These are phyloP conservation scores for Ramalina intermedia DNA, from an alignment of 495 filamentous ascomycete genomes.

Conservation along the genomic window DNA sequence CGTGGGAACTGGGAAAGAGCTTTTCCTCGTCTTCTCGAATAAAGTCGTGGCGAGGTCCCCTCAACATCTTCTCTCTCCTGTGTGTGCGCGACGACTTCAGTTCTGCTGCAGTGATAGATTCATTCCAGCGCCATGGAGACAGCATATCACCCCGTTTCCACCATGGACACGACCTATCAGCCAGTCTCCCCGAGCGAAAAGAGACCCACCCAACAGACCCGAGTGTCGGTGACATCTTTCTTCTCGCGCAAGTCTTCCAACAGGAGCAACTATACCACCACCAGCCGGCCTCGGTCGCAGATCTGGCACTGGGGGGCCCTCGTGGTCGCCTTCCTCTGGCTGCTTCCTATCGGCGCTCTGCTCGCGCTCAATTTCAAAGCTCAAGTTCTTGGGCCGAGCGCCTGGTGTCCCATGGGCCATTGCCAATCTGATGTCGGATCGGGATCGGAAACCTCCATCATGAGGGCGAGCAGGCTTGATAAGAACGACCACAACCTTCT, in stretches of 20 bases:
- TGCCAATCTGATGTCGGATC: slow-evolving; percentile 2
- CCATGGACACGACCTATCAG: background rate
- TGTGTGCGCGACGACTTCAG: too few relatives aligned
- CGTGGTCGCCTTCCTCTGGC: slow-evolving; percentile 14
- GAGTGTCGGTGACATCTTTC: background rate
- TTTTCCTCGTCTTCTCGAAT: too few relatives aligned
- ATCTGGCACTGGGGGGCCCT: slow-evolving; percentile 2
- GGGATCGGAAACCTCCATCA: background rate
- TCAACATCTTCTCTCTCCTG: too few relatives aligned
- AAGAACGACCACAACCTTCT: slow-evolving; percentile 13
- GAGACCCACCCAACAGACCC: background rate
- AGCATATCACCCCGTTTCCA: too few relatives aligned
- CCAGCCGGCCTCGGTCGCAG: slow-evolving; percentile 1
- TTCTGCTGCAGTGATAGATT: too few relatives aligned
- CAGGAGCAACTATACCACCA: background rate
- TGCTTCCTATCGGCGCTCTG: slow-evolving; percentile 14
- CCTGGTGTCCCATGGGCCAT: slow-evolving; percentile 12
- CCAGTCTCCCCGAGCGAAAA: background rate
- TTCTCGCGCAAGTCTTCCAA: background rate
- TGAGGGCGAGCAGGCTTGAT: slow-evolving; percentile 9
- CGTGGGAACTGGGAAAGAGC: too few relatives aligned
- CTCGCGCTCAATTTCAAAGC: slow-evolving; percentile 13
- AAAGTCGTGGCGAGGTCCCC: too few relatives aligned
- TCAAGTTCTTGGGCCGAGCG: slow-evolving; percentile 14
- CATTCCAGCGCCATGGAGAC: too few relatives aligned